These are phyloP conservation scores for Puya raimondii DNA, from an alignment of 176 grass and related monocot genomes.

Conservation along the genomic window DNA sequence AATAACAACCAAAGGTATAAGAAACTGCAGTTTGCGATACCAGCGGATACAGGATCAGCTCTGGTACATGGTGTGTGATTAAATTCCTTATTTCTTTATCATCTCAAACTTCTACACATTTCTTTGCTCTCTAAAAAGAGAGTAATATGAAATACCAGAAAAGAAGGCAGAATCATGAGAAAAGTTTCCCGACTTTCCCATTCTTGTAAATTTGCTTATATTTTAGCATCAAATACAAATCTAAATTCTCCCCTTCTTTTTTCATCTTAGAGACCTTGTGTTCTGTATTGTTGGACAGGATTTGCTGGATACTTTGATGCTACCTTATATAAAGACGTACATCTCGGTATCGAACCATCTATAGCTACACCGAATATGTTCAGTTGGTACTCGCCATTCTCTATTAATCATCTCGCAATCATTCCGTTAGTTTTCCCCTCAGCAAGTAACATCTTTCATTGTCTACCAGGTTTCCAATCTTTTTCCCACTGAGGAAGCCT, in stretches of 20 bases:
- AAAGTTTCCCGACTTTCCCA: neutral
- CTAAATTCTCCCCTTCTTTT: neutral
- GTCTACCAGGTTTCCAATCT: constrained; percentile 80
- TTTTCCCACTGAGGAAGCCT: constrained; percentile 82
- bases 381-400: constrained; percentile 51
- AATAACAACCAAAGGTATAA: constrained; percentile 80
- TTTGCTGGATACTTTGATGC: constrained; percentile 99
- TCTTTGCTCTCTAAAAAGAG: neutral
- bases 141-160: too few relatives aligned
- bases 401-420: neutral
- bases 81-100: neutral
- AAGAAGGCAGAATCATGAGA: neutral
- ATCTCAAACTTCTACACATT: neutral
- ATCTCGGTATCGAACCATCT: constrained; percentile 89
- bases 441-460: neutral
- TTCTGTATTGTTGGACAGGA: constrained; percentile 33
- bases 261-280: neutral
- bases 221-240: neutral
- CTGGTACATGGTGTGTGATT: constrained; percentile 71
- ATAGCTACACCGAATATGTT: constrained; percentile 98
- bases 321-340: constrained; percentile 79
- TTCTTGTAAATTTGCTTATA: neutral
- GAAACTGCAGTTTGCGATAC: constrained; percentile 75
- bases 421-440: neutral
- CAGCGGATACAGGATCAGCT: constrained; percentile 61